Evolutionary conservation across 2,329 filamentous ascomycete genomes (phyloP).

Genomic region (Colletotrichum eleusines): DNA sequence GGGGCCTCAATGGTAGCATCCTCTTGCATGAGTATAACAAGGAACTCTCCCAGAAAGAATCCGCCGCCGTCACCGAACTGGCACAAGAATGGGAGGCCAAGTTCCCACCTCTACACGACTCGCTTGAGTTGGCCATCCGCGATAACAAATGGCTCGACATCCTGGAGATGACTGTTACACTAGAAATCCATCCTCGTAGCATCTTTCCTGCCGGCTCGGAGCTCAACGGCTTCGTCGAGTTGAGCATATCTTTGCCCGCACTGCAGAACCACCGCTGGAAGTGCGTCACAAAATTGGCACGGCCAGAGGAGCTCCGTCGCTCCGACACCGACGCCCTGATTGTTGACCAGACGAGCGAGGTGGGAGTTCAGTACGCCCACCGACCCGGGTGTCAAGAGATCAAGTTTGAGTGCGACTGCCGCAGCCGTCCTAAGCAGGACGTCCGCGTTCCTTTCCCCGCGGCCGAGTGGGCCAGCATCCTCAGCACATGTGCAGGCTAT

Average conservation of each 20-base stretch:
- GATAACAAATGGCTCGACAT: conserved; percentile 68
- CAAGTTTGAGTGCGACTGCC: conserved; percentile 64
- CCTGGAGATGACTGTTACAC: conserved; percentile 71
- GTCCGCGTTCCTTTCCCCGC: conserved; percentile 70
- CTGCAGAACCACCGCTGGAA: conserved; percentile 71
- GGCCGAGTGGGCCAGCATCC: conserved; percentile 68
- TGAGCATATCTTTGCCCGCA: conserved; percentile 66
- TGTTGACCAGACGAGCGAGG: conserved; percentile 62
- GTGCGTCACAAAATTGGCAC: conserved; percentile 69
- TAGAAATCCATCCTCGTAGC: conserved; percentile 69
- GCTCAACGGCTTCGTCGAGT: conserved; percentile 70
- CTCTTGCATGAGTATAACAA: conserved; percentile 71
- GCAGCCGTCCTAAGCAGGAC: conserved; percentile 59
- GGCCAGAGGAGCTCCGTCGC: conserved; percentile 65
- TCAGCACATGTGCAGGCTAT: conserved; percentile 68
- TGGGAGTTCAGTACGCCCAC: conserved; percentile 62
- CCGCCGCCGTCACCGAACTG: conserved; percentile 66
- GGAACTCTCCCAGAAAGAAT: conserved; percentile 66
- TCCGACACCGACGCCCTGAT: conserved; percentile 56
- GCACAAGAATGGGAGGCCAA: conserved; percentile 68
- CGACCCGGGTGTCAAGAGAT: conserved; percentile 63
- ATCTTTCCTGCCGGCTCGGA: conserved; percentile 71
- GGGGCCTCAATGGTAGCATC: conserved; percentile 62
- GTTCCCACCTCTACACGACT: conserved; percentile 67
- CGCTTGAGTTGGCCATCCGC: conserved; percentile 61